These are phyloP conservation scores for Fusarium pininemorale DNA, from an alignment of 2,329 filamentous ascomycete genomes.

Conservation along the genomic window DNA sequence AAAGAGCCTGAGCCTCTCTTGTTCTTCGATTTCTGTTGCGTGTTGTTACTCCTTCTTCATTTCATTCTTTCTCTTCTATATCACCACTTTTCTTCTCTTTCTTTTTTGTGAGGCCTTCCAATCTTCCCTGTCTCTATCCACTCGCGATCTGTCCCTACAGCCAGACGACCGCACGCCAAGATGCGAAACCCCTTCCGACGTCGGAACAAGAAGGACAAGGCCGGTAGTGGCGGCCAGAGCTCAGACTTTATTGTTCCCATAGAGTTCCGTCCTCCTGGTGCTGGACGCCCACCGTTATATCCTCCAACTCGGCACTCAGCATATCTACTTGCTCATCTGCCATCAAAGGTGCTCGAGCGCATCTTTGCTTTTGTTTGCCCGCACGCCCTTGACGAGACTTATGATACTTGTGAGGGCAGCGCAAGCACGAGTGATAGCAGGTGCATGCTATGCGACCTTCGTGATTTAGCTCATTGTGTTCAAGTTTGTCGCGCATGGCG, in stretches of 20 bases:
- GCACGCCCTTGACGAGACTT: conserved; percentile 79
- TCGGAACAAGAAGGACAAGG: conserved; percentile 50
- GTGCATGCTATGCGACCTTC: conserved; percentile 93
- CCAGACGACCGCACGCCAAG: conserved; percentile 27
- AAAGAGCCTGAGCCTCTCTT: conserved; percentile 5
- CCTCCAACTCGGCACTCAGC: conserved; percentile 55
- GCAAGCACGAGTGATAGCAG: conserved; percentile 71
- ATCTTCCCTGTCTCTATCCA: conserved; percentile 5
- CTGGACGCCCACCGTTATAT: conserved; percentile 42
- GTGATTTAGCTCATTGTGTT: conserved; percentile 84
- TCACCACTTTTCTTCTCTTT: background rate
- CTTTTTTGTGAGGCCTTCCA: background rate
- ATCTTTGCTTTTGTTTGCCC: conserved; percentile 88
- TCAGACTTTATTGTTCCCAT: conserved; percentile 40
- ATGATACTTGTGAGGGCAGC: conserved; percentile 84
- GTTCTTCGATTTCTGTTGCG: background rate
- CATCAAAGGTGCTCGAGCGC: conserved; percentile 73
- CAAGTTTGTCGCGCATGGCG: conserved; percentile 79
- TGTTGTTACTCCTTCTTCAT: background rate
- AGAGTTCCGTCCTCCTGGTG: conserved; percentile 43
- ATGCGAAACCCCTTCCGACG: conserved; percentile 52
- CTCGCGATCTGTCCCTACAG: conserved; percentile 1
- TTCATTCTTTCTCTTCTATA: conserved; percentile 2
- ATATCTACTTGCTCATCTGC: conserved; percentile 63
- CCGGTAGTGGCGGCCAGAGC: conserved; percentile 36